Evolutionary conservation across 495 filamentous ascomycete species (phyloP).

Genomic region (Neurospora sublineolata): DNA sequence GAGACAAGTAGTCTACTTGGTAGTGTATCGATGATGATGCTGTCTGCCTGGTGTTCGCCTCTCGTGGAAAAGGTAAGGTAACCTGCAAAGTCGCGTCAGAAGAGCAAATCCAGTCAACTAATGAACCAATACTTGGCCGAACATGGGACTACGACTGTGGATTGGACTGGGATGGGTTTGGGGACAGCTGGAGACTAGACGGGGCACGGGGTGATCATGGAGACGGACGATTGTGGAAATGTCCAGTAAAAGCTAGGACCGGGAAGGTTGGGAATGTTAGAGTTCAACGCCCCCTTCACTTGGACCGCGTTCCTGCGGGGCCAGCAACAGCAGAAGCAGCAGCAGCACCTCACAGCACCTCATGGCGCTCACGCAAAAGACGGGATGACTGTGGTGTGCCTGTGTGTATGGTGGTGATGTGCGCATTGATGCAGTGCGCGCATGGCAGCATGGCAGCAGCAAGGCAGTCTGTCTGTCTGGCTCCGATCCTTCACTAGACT

Average conservation of each 20-base stretch:
- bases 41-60: constrained; percentile 4
- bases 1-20: background rate
- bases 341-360: background rate
- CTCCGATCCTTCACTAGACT: background rate
- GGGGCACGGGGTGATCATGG: background rate
- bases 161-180: background rate
- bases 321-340: background rate
- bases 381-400: background rate
- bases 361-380: background rate
- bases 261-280: background rate
- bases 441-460: background rate
- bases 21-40: background rate
- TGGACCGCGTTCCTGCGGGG: background rate
- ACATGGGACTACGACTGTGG: background rate
- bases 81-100: constrained; percentile 31
- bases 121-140: background rate
- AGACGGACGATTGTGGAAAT: background rate
- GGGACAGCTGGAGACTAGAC: background rate
- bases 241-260: background rate
- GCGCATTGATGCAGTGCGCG: background rate
- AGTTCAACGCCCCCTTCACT: background rate
- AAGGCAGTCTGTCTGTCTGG: background rate
- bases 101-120: constrained; percentile 1
- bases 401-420: background rate
- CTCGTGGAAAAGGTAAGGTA: constrained; percentile 13